Base-by-base conservation (phyloP, 371 early-diverging fungal genomes). In the Syncephalastrum racemosum region DNA sequence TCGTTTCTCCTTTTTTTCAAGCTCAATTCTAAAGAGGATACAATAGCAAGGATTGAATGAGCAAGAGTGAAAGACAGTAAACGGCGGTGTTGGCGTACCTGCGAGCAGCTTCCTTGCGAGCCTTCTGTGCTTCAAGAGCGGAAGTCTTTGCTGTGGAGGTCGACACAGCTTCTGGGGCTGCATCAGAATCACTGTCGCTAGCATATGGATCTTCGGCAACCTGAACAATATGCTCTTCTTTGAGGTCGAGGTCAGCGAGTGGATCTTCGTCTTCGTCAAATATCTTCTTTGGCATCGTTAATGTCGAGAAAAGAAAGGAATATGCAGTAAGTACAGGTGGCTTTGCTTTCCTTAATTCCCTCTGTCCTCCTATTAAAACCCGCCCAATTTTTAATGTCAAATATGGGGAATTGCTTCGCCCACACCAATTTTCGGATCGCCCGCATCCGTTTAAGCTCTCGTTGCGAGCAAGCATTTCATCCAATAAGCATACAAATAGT, bases 151-250 rank as follows among this genome's bases (percentile, higher is more conserved):
- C 67, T 40, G 59, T 63, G 3, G 68, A 56, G 18, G 71, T 65
- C 0, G 77, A 75, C 15, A 80, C 62, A 46, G 71, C 73, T 51
- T 77, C 77, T 31, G 80, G 80, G 25, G 80, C 80, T 31, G 72
- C 77, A 54, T 77, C 77, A 53, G 75, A 74, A 47, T 63, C 59
- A 14, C 63, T 62, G 10, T 61, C 55, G 40, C 50, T 25, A 27
- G 58, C 58, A 13, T 50, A 18, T 39, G 8, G 24, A 27, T 50
- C 14, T 7, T 15, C 25, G 10, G 27, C 36, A 4, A 18, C 4
- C 6, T 27, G 25, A n/a, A 15, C 27, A 15, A 13, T 15, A 6
- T 27, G 16, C 12, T 47, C 16, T 4, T 53, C 22, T 0, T 43
- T 54, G 18, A 54, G 39, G 20, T 47, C 55, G 13, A 49, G 36